Conservation (phyloP, 1,284 basidiomycete genomes). For the Ustilago hordei region DNA sequence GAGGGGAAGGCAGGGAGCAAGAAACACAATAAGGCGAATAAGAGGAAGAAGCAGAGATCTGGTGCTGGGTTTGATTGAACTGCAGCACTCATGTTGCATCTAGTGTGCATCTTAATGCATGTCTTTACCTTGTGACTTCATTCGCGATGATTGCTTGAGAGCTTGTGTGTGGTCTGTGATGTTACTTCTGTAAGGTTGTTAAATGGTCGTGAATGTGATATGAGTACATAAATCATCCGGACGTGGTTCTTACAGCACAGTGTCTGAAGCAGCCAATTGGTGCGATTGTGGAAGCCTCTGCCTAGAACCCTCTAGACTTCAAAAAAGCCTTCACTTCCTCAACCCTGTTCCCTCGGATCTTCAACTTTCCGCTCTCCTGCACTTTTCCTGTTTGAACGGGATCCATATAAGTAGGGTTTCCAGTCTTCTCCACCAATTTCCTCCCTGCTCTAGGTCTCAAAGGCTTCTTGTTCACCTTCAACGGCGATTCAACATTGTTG, state of each 20-base stretch:
- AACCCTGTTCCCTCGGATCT: constrained; percentile 44
- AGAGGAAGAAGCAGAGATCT: constrained; percentile 68
- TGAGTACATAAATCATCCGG: background rate
- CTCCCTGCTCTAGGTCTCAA: constrained; percentile 15
- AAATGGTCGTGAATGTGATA: background rate
- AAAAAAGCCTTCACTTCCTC: constrained; percentile 42
- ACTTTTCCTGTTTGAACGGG: constrained; percentile 34
- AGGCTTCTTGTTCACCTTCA: constrained; percentile 31
- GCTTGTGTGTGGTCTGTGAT: background rate
- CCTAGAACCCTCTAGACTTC: constrained; percentile 42
- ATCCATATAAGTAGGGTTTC: constrained; percentile 22
- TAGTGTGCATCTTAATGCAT: background rate
- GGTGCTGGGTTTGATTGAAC: constrained; percentile 56
- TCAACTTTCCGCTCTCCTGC: constrained; percentile 30
- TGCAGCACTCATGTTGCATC: background rate
- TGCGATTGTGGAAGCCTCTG: background rate
- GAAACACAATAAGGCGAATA: constrained; percentile 90
- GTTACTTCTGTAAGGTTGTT: background rate
- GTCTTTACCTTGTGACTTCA: background rate
- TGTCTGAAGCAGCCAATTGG: background rate
- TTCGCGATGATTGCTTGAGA: background rate
- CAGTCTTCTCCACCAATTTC: constrained; percentile 16
- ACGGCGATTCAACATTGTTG: constrained; percentile 5
- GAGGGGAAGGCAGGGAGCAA: constrained; percentile 75
- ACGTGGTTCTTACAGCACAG: background rate